Evolutionary conservation across 2,329 filamentous ascomycete species (phyloP).

Genomic region (Elsinoe australis): DNA sequence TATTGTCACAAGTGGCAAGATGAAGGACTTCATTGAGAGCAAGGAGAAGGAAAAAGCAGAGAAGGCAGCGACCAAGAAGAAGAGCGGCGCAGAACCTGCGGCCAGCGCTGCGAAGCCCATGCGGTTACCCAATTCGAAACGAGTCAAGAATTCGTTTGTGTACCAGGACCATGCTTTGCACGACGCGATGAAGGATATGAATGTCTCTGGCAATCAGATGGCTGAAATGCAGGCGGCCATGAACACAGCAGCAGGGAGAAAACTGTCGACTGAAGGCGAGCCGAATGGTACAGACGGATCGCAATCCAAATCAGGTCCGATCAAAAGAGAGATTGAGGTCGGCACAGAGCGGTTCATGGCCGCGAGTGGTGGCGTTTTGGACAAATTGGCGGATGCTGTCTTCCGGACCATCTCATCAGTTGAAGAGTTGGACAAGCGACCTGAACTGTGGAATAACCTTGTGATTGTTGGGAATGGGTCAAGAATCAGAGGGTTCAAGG

Average conservation of each 20-base stretch:
- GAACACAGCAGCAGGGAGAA: constrained; percentile 25
- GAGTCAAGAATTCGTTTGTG: constrained; percentile 60
- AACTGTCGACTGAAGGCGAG: constrained; percentile 21
- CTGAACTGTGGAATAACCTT: constrained; percentile 83
- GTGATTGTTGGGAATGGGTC: constrained; percentile 87
- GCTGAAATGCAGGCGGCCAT: constrained; percentile 47
- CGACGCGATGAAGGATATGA: constrained; percentile 47
- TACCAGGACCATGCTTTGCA: constrained; percentile 60
- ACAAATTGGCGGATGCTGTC: constrained; percentile 74
- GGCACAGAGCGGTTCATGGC: constrained; percentile 65
- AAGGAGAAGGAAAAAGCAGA: constrained; percentile 72
- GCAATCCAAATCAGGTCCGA: constrained; percentile 30
- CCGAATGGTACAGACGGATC: constrained; percentile 19
- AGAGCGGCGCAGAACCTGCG: constrained; percentile 45
- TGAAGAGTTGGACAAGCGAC: constrained; percentile 74
- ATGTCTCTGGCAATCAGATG: constrained; percentile 39
- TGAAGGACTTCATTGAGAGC: constrained; percentile 65
- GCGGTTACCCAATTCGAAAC: constrained; percentile 64
- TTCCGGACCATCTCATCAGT: constrained; percentile 77
- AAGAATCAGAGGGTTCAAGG: constrained; percentile 67
- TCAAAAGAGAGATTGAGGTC: constrained; percentile 61
- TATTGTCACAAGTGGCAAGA: constrained; percentile 74
- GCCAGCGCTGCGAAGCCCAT: constrained; percentile 51
- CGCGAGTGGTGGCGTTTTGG: constrained; percentile 62
- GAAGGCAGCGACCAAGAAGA: constrained; percentile 51